A percentile compares a stretch with the other conserved stretches of the same genome.
Evolutionary conservation across 306 rosid genomes (phyloP).

Genomic region (Medicago ruthenica): DNA sequence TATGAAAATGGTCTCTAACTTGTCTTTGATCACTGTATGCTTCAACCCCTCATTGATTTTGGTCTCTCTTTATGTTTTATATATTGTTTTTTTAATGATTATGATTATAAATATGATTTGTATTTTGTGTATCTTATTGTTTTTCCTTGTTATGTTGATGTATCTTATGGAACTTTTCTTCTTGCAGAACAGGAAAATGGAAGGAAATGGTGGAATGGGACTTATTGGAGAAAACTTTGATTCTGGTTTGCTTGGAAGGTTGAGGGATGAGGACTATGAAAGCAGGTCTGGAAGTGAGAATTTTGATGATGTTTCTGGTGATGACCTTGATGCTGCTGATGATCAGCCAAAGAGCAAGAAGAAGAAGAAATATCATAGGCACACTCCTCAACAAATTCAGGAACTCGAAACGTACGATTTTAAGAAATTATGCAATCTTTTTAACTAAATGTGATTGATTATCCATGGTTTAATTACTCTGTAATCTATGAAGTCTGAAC

Average conservation of each 20-base stretch:
- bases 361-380: conserved; percentile 86
- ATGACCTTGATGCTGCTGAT: conserved; percentile 71
- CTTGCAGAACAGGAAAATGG: conserved; percentile 71
- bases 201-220: conserved; percentile 60
- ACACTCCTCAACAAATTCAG: conserved; percentile 83
- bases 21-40: conserved; percentile 57
- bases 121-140: background rate
- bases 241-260: conserved; percentile 54
- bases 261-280: conserved; percentile 79
- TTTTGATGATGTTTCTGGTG: conserved; percentile 77
- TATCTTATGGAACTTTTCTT: background rate
- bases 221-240: conserved; percentile 67
- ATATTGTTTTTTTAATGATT: background rate
- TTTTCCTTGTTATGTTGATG: conserved; percentile 6
- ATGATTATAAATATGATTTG: conserved; percentile 3
- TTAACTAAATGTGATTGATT: conserved; percentile 1
- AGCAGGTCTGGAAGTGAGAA: conserved; percentile 91
- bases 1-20: conserved; percentile 47
- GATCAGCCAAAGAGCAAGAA: conserved; percentile 54
- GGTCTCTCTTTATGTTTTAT: background rate
- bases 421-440: conserved; percentile 2
- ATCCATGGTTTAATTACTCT: conserved; percentile 2
- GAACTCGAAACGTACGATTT: conserved; percentile 79
- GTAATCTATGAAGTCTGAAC: too few relatives aligned
- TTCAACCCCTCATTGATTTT: conserved; percentile 8